phyloP scores from a whole-genome alignment of 345 rosid species.

The Garcia nutans region DNA sequence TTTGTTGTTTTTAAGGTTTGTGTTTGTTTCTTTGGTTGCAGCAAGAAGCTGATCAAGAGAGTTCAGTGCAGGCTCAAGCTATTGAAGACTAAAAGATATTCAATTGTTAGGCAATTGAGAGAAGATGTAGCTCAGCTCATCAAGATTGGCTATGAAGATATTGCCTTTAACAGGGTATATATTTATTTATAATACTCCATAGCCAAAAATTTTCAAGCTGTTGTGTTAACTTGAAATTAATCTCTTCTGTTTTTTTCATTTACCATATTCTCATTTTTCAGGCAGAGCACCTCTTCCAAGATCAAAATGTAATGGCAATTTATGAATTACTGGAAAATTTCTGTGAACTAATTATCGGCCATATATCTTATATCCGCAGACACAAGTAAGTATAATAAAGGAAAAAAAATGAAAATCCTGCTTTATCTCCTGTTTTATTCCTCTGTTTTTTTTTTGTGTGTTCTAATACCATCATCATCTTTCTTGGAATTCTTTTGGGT shows the following conservation, averaged over 20 bases:
- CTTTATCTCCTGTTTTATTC: background rate
- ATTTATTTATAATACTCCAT: background rate
- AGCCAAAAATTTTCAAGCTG: constrained; percentile 1
- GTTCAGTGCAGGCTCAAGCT: constrained; percentile 62
- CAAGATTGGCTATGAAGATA: constrained; percentile 46
- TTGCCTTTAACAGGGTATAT: constrained; percentile 60
- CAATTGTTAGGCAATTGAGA: constrained; percentile 62
- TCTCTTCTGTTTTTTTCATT: constrained; percentile 1
- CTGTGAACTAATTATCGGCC: constrained; percentile 54
- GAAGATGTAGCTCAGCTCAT: constrained; percentile 64
- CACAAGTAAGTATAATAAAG: constrained; percentile 42
- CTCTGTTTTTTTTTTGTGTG: background rate
- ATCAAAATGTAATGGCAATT: constrained; percentile 42
- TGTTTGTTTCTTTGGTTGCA: constrained; percentile 29
- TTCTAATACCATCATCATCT: background rate
- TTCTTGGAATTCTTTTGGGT: background rate
- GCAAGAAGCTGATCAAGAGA: constrained; percentile 58
- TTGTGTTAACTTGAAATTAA: background rate
- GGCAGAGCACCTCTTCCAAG: constrained; percentile 59
- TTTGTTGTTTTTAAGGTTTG: background rate
- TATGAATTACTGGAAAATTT: constrained; percentile 60
- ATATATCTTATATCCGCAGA: constrained; percentile 57
- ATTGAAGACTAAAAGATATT: constrained; percentile 59
- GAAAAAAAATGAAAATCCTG: background rate
- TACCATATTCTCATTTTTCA: constrained; percentile 22